Percentiles rank a stretch among this genome's conserved stretches.
Evolutionary conservation across 208 protist genomes (phyloP).

Genomic region (Trypanosoma cruzi): DNA sequence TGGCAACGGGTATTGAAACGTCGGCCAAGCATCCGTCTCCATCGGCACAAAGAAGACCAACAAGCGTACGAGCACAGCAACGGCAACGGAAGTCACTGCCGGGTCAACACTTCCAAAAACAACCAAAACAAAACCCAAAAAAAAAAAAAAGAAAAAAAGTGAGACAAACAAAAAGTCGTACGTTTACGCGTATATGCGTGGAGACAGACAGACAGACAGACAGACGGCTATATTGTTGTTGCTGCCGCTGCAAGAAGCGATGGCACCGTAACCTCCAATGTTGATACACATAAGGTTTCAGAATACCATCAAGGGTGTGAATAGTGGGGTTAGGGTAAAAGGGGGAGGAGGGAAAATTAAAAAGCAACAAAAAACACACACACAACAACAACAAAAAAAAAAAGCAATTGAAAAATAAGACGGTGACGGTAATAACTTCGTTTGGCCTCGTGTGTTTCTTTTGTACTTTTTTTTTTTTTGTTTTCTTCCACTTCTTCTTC

Average conservation of each 20-base stretch:
- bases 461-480: too few relatives aligned
- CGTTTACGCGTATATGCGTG: neutral
- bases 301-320: neutral
- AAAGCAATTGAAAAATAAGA: too few relatives aligned
- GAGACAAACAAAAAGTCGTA: neutral
- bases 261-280: neutral
- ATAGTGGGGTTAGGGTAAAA: neutral
- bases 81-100: neutral
- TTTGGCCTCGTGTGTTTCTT: too few relatives aligned
- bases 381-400: neutral
- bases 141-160: too few relatives aligned
- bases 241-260: neutral
- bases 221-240: neutral
- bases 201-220: neutral
- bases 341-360: too few relatives aligned
- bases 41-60: neutral
- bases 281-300: neutral
- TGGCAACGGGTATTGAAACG: slow-evolving; percentile 32
- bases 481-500: too few relatives aligned
- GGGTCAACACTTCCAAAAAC: slow-evolving; percentile 4
- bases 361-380: too few relatives aligned
- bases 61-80: slow-evolving; percentile 3
- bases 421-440: too few relatives aligned
- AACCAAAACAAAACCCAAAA: too few relatives aligned
- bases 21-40: neutral